Evolutionary conservation across 495 filamentous ascomycete genomes (phyloP).

Genomic region (Penicillium simplicissimum): DNA sequence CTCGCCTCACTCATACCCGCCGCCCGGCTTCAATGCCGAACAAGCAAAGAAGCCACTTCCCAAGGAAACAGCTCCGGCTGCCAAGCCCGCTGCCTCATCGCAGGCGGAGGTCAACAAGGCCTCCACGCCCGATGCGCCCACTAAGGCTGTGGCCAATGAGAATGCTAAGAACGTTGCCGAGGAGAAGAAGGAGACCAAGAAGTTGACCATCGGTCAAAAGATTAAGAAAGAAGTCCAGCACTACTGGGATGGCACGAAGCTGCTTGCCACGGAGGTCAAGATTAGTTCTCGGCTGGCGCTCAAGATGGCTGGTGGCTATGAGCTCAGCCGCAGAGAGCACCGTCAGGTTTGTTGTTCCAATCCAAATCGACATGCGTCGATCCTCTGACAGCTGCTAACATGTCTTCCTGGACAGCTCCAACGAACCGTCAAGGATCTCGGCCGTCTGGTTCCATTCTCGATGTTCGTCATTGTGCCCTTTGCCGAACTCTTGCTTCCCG

Average conservation of each 20-base stretch:
- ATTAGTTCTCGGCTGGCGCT: slow-evolving; percentile 88
- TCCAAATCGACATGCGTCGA: not conserved
- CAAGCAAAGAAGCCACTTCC: slow-evolving; percentile 85
- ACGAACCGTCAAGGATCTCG: slow-evolving; percentile 90
- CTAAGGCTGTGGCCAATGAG: slow-evolving; percentile 44
- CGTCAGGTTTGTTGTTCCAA: slow-evolving; percentile 60
- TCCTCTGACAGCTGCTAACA: slow-evolving; percentile 15
- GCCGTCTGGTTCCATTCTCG: slow-evolving; percentile 90
- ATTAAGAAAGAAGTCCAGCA: slow-evolving; percentile 89
- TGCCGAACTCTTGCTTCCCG: slow-evolving; percentile 89
- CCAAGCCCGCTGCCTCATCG: slow-evolving; percentile 33
- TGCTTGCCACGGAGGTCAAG: slow-evolving; percentile 86
- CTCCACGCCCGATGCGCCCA: slow-evolving; percentile 45
- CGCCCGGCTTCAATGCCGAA: slow-evolving; percentile 91
- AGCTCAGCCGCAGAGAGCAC: slow-evolving; percentile 90
- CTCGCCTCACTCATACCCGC: slow-evolving; percentile 65
- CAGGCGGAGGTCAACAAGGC: slow-evolving; percentile 44
- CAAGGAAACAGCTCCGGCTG: slow-evolving; percentile 39
- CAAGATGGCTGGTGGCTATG: slow-evolving; percentile 98
- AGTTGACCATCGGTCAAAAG: slow-evolving; percentile 85
- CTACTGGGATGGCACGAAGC: slow-evolving; percentile 99
- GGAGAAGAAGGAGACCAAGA: slow-evolving; percentile 79
- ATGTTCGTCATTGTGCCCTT: slow-evolving; percentile 97
- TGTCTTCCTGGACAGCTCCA: slow-evolving; percentile 56
- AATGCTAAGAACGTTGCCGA: slow-evolving; percentile 55